These are phyloP conservation scores for Pseudodiploospora longispora DNA, from an alignment of 2,329 filamentous ascomycete genomes.

Conservation along the genomic window DNA sequence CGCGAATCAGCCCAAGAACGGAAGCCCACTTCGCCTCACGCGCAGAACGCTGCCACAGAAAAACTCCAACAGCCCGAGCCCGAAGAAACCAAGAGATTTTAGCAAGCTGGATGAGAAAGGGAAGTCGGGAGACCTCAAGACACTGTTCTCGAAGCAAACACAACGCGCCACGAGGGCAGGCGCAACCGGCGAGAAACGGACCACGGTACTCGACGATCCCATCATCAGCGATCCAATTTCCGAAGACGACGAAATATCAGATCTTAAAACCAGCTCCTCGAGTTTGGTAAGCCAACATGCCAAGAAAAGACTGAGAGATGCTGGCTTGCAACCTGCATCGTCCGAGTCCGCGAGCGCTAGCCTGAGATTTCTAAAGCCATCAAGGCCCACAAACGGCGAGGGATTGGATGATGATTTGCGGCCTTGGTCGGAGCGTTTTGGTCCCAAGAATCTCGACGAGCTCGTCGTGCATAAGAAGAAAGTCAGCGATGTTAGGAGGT, in stretches of 20 bases:
- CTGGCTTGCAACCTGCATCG: conserved; percentile 14
- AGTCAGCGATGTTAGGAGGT: conserved; percentile 73
- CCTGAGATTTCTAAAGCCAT: conserved; percentile 44
- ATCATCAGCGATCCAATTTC: conserved; percentile 49
- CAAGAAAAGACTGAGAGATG: conserved; percentile 41
- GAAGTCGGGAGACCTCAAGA: conserved; percentile 48
- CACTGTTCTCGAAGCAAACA: conserved; percentile 54
- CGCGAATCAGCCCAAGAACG: conserved; percentile 4
- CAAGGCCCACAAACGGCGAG: conserved; percentile 20
- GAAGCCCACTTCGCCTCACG: conserved; percentile 15
- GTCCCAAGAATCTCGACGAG: conserved; percentile 67
- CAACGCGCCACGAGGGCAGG: conserved; percentile 35
- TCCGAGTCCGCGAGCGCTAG: conserved; percentile 27
- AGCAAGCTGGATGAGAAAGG: conserved; percentile 40
- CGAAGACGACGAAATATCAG: conserved; percentile 49
- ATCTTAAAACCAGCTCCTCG: conserved; percentile 39
- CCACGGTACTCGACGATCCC: conserved; percentile 34
- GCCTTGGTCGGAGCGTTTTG: conserved; percentile 85
- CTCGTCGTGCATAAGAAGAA: conserved; percentile 94
- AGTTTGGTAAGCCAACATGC: conserved; percentile 51
- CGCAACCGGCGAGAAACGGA: conserved; percentile 20
- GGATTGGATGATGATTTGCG: conserved; percentile 47
- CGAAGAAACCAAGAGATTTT: conserved; percentile 31
- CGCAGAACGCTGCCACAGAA: conserved; percentile 20
- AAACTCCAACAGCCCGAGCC: conserved; percentile 23